Evolutionary conservation across 108 stramenopile genomes (phyloP).

Genomic region (Pseudonitzschia multistriata): DNA sequence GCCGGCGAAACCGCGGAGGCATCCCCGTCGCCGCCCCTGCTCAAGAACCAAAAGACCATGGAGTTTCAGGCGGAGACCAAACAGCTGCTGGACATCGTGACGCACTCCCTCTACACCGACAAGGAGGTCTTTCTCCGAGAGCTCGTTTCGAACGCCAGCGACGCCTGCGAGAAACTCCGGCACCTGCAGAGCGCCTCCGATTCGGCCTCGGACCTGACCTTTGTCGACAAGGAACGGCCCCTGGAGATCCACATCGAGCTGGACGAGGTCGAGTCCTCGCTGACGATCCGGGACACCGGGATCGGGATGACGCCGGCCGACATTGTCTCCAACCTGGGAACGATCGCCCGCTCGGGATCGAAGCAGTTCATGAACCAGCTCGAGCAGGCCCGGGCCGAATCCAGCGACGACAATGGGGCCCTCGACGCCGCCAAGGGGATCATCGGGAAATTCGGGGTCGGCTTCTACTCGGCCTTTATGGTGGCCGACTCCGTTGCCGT

Average conservation of each 20-base stretch:
- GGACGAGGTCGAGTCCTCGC: slow-evolving; percentile 78
- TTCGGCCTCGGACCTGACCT: neutral
- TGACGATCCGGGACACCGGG: slow-evolving; percentile 95
- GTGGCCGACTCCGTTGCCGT: slow-evolving; percentile 93
- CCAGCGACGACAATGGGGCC: slow-evolving; percentile 29
- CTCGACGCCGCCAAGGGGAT: slow-evolving; percentile 63
- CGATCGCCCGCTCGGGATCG: slow-evolving; percentile 95
- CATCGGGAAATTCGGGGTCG: slow-evolving; percentile 98
- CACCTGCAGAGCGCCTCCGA: slow-evolving; percentile 70
- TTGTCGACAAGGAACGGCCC: slow-evolving; percentile 49
- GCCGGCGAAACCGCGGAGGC: neutral
- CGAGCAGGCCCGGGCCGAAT: slow-evolving; percentile 18
- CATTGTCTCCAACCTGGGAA: slow-evolving; percentile 91
- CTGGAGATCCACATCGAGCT: slow-evolving; percentile 84
- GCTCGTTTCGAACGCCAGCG: slow-evolving; percentile 94
- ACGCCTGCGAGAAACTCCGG: slow-evolving; percentile 95
- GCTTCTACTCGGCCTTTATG: slow-evolving; percentile 97
- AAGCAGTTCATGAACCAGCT: slow-evolving; percentile 83
- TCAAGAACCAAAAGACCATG: slow-evolving; percentile 32
- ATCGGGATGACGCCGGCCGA: slow-evolving; percentile 93
- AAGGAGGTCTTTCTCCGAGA: slow-evolving; percentile 99
- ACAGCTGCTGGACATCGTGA: slow-evolving; percentile 88
- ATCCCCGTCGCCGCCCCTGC: neutral
- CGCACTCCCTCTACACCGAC: slow-evolving; percentile 98
- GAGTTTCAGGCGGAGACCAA: slow-evolving; percentile 96